Evolutionary conservation across 768 basidiomycete species (phyloP).

Genomic region (Clitopilus passeckerianus): DNA sequence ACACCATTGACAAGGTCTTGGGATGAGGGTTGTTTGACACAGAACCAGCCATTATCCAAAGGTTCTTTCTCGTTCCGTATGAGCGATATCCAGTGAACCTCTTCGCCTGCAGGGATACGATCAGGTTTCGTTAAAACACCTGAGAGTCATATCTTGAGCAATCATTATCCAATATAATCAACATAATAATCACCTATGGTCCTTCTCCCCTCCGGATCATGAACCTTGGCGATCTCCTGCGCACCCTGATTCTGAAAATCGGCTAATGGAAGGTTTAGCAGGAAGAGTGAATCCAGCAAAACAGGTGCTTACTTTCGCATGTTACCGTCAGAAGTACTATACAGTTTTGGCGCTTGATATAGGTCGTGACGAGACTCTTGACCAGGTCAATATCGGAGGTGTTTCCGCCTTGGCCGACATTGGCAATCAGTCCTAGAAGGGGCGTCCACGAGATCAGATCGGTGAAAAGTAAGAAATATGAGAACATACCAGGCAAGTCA

Average conservation of each 20-base stretch:
- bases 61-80: constrained; percentile 49
- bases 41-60: constrained; percentile 55
- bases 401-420: constrained; percentile 43
- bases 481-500: constrained; percentile 48
- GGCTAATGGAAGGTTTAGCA: constrained; percentile 32
- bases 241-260: constrained; percentile 82
- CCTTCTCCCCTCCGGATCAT: constrained; percentile 58
- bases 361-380: constrained; percentile 47
- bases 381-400: constrained; percentile 58
- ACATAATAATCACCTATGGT: constrained; percentile 53
- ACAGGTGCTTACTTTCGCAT: constrained; percentile 49
- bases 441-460: not conserved
- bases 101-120: constrained; percentile 53
- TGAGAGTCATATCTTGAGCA: constrained; percentile 14
- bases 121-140: constrained; percentile 77
- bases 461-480: not conserved
- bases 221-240: constrained; percentile 52
- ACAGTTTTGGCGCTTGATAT: constrained; percentile 60
- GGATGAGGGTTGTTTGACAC: constrained; percentile 51
- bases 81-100: constrained; percentile 49
- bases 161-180: not conserved
- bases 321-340: constrained; percentile 56
- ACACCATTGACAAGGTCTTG: constrained; percentile 43
- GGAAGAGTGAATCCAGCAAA: not conserved
- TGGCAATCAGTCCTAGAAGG: constrained; percentile 51